Evolutionary conservation across 768 basidiomycete species (phyloP).

Genomic region (Xerocomus potaroensis): DNA sequence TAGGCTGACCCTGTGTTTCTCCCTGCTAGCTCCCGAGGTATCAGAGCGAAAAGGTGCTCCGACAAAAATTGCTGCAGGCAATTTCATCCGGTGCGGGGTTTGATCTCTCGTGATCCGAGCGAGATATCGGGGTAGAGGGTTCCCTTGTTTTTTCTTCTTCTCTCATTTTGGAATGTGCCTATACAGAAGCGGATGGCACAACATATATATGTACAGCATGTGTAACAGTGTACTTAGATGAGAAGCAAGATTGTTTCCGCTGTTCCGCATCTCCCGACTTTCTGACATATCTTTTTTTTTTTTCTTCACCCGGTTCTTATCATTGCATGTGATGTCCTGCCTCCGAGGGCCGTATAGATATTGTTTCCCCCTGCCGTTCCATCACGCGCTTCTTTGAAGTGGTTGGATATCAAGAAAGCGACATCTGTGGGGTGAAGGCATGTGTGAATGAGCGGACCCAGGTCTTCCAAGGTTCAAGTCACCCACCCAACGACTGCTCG

Average conservation of each 20-base stretch:
- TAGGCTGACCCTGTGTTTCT: not conserved
- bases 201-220: not conserved
- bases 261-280: constrained; percentile 12
- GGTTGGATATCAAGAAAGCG: constrained; percentile 80
- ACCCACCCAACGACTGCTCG: constrained; percentile 87
- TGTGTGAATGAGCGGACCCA: not conserved
- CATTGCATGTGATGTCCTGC: constrained; percentile 8
- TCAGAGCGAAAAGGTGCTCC: constrained; percentile 55
- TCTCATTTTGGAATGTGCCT: not conserved
- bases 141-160: too few relatives aligned
- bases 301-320: too few relatives aligned
- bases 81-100: constrained; percentile 89
- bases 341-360: constrained; percentile 31
- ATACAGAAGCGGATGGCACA: not conserved
- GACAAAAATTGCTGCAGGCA: constrained; percentile 77
- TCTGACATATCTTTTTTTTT: not conserved
- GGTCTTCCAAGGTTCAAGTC: not conserved
- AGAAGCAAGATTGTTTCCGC: not conserved
- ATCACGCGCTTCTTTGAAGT: constrained; percentile 65
- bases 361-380: constrained; percentile 27
- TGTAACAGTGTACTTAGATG: constrained; percentile 8
- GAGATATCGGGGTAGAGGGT: not conserved
- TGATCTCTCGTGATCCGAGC: constrained; percentile 65
- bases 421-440: constrained; percentile 47
- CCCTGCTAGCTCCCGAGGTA: constrained; percentile 65